These are phyloP conservation scores for Calonectria pseudoturangicola DNA, from an alignment of 2,329 filamentous ascomycete species.

Conservation along the genomic window DNA sequence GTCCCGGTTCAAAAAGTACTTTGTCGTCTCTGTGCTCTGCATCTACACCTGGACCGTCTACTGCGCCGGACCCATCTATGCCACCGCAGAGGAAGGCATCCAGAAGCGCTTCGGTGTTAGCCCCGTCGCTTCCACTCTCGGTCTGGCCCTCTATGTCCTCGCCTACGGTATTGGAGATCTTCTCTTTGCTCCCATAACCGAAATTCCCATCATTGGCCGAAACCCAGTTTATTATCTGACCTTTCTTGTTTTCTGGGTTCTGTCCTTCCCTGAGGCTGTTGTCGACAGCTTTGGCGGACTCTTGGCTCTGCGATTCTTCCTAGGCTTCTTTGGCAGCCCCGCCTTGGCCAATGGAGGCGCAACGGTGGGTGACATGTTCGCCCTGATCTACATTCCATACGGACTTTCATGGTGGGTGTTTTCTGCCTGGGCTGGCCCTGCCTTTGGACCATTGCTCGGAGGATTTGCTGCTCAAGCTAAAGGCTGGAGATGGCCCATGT, in stretches of 20 bases:
- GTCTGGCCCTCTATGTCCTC: constrained; percentile 77
- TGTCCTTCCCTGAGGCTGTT: constrained; percentile 78
- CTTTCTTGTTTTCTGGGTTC: constrained; percentile 80
- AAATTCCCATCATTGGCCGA: constrained; percentile 79
- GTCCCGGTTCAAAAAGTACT: constrained; percentile 64
- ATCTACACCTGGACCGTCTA: constrained; percentile 78
- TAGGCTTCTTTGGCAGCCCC: constrained; percentile 80
- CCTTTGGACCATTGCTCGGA: constrained; percentile 76
- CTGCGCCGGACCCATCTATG: constrained; percentile 67
- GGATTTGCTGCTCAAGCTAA: constrained; percentile 75
- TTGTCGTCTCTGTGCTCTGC: constrained; percentile 67
- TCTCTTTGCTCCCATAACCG: constrained; percentile 79
- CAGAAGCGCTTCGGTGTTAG: constrained; percentile 72
- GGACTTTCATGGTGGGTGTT: constrained; percentile 76
- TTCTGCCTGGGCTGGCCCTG: constrained; percentile 69
- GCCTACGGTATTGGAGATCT: constrained; percentile 79
- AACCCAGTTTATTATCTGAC: constrained; percentile 81
- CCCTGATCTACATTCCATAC: constrained; percentile 73
- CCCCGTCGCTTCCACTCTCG: constrained; percentile 71
- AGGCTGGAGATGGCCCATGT: constrained; percentile 78
- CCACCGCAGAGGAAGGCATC: constrained; percentile 67
- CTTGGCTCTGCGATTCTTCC: constrained; percentile 78
- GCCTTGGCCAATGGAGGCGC: constrained; percentile 76
- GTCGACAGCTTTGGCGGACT: constrained; percentile 78
- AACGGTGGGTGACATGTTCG: constrained; percentile 72